These are phyloP conservation scores for Calocybe indica DNA, from an alignment of 768 basidiomycete species.

Conservation along the genomic window DNA sequence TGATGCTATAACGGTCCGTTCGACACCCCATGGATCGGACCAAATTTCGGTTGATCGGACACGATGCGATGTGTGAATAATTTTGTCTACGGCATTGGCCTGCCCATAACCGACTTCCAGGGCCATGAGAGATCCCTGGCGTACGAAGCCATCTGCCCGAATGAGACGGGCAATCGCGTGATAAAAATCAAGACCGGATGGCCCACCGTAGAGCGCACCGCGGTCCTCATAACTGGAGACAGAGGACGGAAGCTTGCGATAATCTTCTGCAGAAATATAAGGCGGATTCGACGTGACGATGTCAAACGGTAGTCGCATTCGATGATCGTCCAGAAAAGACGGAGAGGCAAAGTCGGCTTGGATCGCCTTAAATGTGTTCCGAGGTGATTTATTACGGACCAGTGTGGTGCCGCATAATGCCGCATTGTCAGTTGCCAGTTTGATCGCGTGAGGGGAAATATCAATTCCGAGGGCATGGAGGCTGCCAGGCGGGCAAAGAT, in stretches of 20 bases:
- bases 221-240: constrained; percentile 80
- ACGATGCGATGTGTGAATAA: constrained; percentile 45
- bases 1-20: constrained; percentile 60
- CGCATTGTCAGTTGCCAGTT: constrained; percentile 46
- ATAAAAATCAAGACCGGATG: constrained; percentile 58
- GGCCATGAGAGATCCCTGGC: constrained; percentile 49
- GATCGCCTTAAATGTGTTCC: constrained; percentile 35
- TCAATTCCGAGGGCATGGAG: constrained; percentile 61
- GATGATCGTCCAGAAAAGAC: constrained; percentile 30
- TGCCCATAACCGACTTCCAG: constrained; percentile 80
- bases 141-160: constrained; percentile 44
- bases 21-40: constrained; percentile 74
- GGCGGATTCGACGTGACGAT: constrained; percentile 83
- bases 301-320: constrained; percentile 52
- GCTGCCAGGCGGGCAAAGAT: constrained; percentile 51
- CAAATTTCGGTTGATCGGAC: constrained; percentile 58
- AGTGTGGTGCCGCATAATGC: constrained; percentile 30
- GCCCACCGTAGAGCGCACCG: constrained; percentile 75
- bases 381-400: constrained; percentile 12
- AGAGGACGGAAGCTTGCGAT: constrained; percentile 52
- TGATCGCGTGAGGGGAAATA: constrained; percentile 54
- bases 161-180: constrained; percentile 62
- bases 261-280: constrained; percentile 72
- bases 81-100: constrained; percentile 51
- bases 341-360: constrained; percentile 39